Evolutionary conservation across 140 eudicot genomes (phyloP).

Genomic region (Bidens hawaiensis): DNA sequence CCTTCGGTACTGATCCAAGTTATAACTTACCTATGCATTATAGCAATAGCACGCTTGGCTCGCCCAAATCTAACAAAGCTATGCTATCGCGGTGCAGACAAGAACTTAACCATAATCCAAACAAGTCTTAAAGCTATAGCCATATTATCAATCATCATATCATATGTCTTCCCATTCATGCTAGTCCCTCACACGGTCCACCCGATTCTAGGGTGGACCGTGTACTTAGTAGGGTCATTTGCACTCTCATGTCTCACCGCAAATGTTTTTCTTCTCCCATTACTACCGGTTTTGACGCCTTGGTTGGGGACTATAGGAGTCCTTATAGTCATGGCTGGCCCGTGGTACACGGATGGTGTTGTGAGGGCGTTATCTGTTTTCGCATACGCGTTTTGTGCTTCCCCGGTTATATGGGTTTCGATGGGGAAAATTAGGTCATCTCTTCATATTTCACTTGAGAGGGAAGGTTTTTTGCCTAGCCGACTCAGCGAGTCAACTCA

Average conservation of each 20-base stretch:
- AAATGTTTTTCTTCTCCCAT: conserved; percentile 57
- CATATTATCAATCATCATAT: conserved; percentile 45
- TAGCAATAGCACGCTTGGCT: conserved; percentile 51
- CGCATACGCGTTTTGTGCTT: conserved; percentile 62
- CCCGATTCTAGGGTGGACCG: conserved; percentile 76
- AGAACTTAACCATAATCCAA: conserved; percentile 45
- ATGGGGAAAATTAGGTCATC: conserved; percentile 38
- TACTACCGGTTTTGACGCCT: conserved; percentile 48
- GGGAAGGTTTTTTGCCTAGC: conserved; percentile 59
- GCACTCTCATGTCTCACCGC: conserved; percentile 46
- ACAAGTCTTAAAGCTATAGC: conserved; percentile 53
- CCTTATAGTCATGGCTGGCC: conserved; percentile 70
- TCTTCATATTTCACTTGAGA: conserved; percentile 57
- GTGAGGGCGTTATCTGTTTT: conserved; percentile 69
- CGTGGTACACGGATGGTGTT: conserved; percentile 76
- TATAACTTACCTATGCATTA: conserved; percentile 55
- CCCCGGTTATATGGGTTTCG: conserved; percentile 62
- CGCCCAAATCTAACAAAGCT: conserved; percentile 61
- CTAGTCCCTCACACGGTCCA: conserved; percentile 76
- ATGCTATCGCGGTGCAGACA: conserved; percentile 58
- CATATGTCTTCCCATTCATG: conserved; percentile 66
- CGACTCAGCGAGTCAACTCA: conserved; percentile 46
- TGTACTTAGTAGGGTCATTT: conserved; percentile 59
- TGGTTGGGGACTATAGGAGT: conserved; percentile 61
- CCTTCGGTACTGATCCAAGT: conserved; percentile 51